These are phyloP conservation scores for Trifolium repens DNA, from an alignment of 306 rosid species.

Conservation along the genomic window DNA sequence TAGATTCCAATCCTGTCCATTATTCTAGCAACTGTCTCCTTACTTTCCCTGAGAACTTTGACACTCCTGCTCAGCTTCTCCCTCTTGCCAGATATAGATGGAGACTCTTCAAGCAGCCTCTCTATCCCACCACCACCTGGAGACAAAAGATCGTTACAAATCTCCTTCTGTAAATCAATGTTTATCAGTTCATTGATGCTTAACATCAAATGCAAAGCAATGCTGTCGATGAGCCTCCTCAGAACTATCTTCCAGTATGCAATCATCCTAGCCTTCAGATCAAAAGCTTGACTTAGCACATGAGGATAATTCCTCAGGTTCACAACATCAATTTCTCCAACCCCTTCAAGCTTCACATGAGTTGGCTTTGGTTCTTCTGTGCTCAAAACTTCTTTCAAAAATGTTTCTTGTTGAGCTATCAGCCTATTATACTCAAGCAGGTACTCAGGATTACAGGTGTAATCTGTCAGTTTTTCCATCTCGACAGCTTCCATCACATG, in stretches of 20 bases:
- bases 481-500: constrained; percentile 48
- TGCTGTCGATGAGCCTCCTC: constrained; percentile 50
- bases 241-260: constrained; percentile 64
- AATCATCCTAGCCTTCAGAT: constrained; percentile 54
- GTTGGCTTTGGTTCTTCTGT: rapidly evolving
- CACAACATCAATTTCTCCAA: constrained; percentile 47
- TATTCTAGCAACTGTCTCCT: constrained; percentile 29
- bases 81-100: constrained; percentile 48
- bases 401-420: constrained; percentile 33
- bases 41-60: constrained; percentile 41
- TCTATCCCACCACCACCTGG: constrained; percentile 49
- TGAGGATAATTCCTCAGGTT: constrained; percentile 12
- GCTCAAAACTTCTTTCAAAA: neutral
- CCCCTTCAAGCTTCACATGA: constrained; percentile 36
- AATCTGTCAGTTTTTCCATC: constrained; percentile 61
- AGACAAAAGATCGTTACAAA: constrained; percentile 38
- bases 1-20: constrained; percentile 49
- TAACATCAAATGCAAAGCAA: constrained; percentile 50
- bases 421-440: constrained; percentile 40
- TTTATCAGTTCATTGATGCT: constrained; percentile 45
- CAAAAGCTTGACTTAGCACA: constrained; percentile 50
- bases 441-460: constrained; percentile 55
- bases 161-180: constrained; percentile 50
- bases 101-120: constrained; percentile 56
- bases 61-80: constrained; percentile 47